A percentile compares a stretch with the other conserved stretches of the same genome.
Conservation (phyloP, 257 asterid species). For the Solanum megistacrolobum region DNA sequence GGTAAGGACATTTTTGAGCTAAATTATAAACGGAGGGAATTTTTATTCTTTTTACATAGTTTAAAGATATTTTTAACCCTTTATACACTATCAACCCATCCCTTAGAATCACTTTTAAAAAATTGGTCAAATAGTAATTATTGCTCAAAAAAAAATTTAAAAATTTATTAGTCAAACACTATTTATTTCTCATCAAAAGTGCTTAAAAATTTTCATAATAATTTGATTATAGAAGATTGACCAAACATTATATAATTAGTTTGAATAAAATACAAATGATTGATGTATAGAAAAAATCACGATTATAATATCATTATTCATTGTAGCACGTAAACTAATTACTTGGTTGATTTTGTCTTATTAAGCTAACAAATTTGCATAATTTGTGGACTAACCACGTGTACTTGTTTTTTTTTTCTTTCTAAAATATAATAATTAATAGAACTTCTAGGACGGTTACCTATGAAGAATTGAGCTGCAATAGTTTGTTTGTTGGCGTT, state of each 20-base stretch:
- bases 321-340: neutral
- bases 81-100: too few relatives aligned
- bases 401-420: neutral
- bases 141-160: too few relatives aligned
- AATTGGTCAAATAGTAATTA: too few relatives aligned
- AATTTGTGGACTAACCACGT: slow-evolving; percentile 7
- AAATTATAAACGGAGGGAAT: too few relatives aligned
- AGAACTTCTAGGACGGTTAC: neutral
- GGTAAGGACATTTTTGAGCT: too few relatives aligned
- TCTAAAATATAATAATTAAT: too few relatives aligned
- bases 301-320: slow-evolving; percentile 7
- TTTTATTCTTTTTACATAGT: too few relatives aligned
- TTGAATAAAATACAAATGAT: neutral
- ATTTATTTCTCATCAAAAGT: too few relatives aligned
- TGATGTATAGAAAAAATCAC: neutral
- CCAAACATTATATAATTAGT: neutral
- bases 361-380: neutral
- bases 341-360: neutral
- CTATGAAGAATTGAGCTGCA: neutral
- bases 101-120: too few relatives aligned
- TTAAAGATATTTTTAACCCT: too few relatives aligned
- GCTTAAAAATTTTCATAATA: too few relatives aligned
- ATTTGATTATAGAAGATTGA: neutral
- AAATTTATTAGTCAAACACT: too few relatives aligned
- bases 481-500: neutral